Conservation (phyloP, 768 basidiomycete species). For the Dacryopinax primogenitus region DNA sequence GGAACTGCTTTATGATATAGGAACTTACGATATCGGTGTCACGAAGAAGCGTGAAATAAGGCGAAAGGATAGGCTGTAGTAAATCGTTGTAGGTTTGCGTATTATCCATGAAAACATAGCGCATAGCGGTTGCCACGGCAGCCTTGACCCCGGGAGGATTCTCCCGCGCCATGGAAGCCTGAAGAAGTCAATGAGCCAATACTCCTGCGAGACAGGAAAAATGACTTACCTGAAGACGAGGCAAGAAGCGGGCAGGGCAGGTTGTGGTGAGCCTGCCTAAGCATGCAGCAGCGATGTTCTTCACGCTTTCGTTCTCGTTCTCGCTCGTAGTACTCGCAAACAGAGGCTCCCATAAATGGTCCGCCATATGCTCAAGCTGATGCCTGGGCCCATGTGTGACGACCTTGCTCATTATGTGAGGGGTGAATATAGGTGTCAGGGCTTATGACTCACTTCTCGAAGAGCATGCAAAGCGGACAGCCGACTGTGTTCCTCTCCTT, state of each 20-base stretch:
- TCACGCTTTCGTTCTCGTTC: conserved; percentile 80
- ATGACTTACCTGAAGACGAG: conserved; percentile 68
- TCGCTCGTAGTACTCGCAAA: conserved; percentile 82
- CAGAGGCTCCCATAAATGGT: conserved; percentile 80
- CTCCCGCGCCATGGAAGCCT: conserved; percentile 54
- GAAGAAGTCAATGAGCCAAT: neutral
- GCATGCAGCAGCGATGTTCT: conserved; percentile 93
- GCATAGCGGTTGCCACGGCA: conserved; percentile 82
- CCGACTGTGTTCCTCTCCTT: conserved; percentile 63
- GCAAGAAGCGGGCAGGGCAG: conserved; percentile 79
- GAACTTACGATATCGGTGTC: conserved; percentile 68
- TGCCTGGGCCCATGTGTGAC: conserved; percentile 80
- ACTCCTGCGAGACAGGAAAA: neutral
- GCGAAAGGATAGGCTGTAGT: conserved; percentile 73
- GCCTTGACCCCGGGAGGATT: conserved; percentile 59
- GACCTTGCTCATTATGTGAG: conserved; percentile 39
- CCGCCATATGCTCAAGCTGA: conserved; percentile 76
- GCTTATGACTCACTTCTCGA: conserved; percentile 55
- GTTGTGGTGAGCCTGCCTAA: conserved; percentile 90
- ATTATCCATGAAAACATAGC: conserved; percentile 81
- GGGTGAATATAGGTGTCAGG: neutral
- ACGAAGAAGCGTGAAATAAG: conserved; percentile 83
- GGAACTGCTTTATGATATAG: neutral
- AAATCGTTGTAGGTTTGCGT: conserved; percentile 78
- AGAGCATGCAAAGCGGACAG: conserved; percentile 80